Conservation (phyloP, 2,329 filamentous ascomycete genomes). For the Aspergillus bombycis region DNA sequence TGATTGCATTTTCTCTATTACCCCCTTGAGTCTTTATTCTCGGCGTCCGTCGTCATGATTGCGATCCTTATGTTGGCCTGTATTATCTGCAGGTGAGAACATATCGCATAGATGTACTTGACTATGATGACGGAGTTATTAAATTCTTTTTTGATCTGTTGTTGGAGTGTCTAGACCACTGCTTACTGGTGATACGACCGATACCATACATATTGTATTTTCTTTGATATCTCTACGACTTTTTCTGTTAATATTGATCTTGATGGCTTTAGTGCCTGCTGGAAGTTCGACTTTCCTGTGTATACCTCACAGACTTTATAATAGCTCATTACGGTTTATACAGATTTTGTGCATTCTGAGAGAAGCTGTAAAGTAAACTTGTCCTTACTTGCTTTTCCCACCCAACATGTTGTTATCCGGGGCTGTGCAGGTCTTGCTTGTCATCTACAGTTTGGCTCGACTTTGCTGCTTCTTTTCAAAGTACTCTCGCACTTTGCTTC, state of each 20-base stretch:
- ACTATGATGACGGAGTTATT: conserved; percentile 3
- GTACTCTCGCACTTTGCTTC: conserved; percentile 72
- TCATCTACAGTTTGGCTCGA: conserved; percentile 49
- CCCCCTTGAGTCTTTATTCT: background rate
- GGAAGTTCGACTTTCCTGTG: background rate
- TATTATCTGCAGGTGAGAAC: background rate
- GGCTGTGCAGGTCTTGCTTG: background rate
- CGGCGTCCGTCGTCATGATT: background rate
- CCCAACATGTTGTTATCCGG: background rate
- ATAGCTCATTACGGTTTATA: background rate
- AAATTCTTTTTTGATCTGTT: background rate
- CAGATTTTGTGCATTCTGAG: background rate
- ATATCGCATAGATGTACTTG: conserved; percentile 5
- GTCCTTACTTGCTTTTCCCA: background rate
- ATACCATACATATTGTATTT: conserved; percentile 11
- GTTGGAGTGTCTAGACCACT: conserved; percentile 2
- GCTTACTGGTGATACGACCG: conserved; percentile 8
- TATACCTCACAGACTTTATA: background rate
- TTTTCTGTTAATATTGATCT: conserved; percentile 7
- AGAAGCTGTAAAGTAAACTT: background rate
- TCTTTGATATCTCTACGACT: conserved; percentile 1
- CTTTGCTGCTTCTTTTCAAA: conserved; percentile 55
- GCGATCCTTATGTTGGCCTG: background rate
- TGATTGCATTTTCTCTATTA: background rate
- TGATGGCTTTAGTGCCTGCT: background rate